phyloP scores from a whole-genome alignment of 495 filamentous ascomycete species.

The Neurospora hispaniola region DNA sequence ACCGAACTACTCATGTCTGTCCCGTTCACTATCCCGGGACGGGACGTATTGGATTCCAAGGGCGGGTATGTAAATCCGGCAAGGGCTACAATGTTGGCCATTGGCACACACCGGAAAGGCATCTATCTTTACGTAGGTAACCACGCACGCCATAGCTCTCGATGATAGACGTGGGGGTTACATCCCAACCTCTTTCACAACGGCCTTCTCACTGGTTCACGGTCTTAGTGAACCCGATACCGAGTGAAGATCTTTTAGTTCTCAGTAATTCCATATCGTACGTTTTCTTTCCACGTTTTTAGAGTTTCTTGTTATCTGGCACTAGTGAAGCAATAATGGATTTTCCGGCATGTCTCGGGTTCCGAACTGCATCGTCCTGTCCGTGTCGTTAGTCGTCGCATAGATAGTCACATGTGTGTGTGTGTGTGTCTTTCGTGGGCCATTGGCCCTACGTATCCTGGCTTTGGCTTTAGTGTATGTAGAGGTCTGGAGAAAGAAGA shows the following conservation, averaged over 20 bases:
- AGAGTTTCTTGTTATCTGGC: background rate
- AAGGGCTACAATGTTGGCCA: background rate
- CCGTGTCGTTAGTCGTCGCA: background rate
- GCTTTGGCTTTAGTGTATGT: background rate
- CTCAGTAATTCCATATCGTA: background rate
- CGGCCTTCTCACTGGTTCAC: background rate
- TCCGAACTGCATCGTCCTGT: background rate
- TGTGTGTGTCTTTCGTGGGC: background rate
- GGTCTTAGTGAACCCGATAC: background rate
- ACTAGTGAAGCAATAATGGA: background rate
- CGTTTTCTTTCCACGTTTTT: background rate
- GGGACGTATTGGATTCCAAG: background rate
- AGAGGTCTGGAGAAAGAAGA: background rate
- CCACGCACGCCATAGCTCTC: background rate
- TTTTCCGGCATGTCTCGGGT: background rate
- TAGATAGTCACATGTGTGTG: background rate
- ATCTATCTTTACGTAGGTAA: background rate
- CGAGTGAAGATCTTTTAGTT: background rate
- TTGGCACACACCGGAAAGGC: background rate
- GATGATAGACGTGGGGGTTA: background rate
- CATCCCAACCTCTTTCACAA: background rate
- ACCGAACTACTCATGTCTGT: background rate
- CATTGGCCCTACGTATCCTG: background rate
- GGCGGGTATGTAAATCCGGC: background rate
- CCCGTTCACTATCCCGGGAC: background rate